These are phyloP conservation scores for Metarhizium humberi DNA, from an alignment of 2,329 filamentous ascomycete genomes.

Conservation along the genomic window DNA sequence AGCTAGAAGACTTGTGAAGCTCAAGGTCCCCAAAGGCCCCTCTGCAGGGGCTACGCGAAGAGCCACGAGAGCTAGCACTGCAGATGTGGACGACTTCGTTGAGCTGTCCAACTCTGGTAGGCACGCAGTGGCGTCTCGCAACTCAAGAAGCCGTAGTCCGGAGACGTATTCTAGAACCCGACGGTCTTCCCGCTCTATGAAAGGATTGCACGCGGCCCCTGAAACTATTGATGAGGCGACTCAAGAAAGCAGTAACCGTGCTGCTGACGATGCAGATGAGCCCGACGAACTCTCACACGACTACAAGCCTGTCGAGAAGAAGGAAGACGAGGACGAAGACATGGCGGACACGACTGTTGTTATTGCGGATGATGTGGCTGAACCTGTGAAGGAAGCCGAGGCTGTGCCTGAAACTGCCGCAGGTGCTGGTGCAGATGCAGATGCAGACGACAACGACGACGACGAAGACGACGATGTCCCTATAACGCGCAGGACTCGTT, in stretches of 20 bases:
- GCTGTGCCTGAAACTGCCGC: slow-evolving; percentile 15
- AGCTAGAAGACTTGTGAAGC: slow-evolving; percentile 32
- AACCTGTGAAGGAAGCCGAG: slow-evolving; percentile 20
- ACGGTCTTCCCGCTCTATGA: slow-evolving; percentile 39
- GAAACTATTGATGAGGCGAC: slow-evolving; percentile 43
- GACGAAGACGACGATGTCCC: slow-evolving; percentile 35
- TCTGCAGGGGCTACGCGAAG: slow-evolving; percentile 28
- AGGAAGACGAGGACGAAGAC: slow-evolving; percentile 20
- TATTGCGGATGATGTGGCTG: slow-evolving; percentile 11
- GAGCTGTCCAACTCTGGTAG: slow-evolving; percentile 53
- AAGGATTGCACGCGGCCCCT: slow-evolving; percentile 39
- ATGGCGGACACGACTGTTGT: slow-evolving; percentile 14
- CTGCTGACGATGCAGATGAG: slow-evolving; percentile 23
- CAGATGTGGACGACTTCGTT: slow-evolving; percentile 44
- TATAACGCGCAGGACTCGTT: slow-evolving; percentile 36
- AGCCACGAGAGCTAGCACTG: slow-evolving; percentile 43
- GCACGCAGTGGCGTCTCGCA: slow-evolving; percentile 39
- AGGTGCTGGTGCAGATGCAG: slow-evolving; percentile 19
- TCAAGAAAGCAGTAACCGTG: slow-evolving; percentile 37
- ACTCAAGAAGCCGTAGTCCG: slow-evolving; percentile 47
- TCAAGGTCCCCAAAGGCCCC: slow-evolving; percentile 28
- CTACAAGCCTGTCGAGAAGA: slow-evolving; percentile 16
- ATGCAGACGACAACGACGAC: slow-evolving; percentile 35
- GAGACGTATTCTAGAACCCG: slow-evolving; percentile 35
- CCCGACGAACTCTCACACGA: slow-evolving; percentile 28